Conservation (phyloP, 1,284 basidiomycete genomes). For the Cystobasidiaceae sp. region DNA sequence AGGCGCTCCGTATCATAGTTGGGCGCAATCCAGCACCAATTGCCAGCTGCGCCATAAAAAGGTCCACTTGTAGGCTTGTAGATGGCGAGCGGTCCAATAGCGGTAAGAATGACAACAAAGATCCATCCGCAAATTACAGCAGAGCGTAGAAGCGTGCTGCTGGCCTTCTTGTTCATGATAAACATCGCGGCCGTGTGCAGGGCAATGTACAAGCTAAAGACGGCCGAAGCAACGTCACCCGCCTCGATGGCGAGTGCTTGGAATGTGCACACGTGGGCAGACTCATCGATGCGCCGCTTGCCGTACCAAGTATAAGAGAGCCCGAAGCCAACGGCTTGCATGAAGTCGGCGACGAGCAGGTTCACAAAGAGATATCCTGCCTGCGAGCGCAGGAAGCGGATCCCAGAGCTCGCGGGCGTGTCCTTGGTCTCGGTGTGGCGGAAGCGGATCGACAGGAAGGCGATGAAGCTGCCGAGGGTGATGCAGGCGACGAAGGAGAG, state of each 20-base stretch:
- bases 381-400: slow-evolving; percentile 30
- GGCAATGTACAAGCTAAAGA: slow-evolving; percentile 28
- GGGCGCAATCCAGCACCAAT: slow-evolving; percentile 29
- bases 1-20: slow-evolving; percentile 16
- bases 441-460: neutral
- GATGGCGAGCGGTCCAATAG: slow-evolving; percentile 25
- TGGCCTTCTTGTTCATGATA: neutral
- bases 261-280: slow-evolving; percentile 15
- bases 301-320: too few species aligned
- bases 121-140: slow-evolving; percentile 4
- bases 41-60: slow-evolving; percentile 24
- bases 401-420: neutral
- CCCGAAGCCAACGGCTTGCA: slow-evolving; percentile 32
- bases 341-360: slow-evolving; percentile 28
- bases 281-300: too few species aligned
- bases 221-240: slow-evolving; percentile 30
- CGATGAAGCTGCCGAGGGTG: slow-evolving; percentile 20
- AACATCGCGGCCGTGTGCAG: slow-evolving; percentile 19
- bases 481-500: slow-evolving; percentile 18
- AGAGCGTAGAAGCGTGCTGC: neutral
- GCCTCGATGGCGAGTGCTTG: slow-evolving; percentile 30
- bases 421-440: neutral
- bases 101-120: slow-evolving; percentile 5
- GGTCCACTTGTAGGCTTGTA: neutral
- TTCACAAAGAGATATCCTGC: slow-evolving; percentile 26